A percentile compares a stretch with the other conserved stretches of the same genome.
Conservation (phyloP, 2,329 filamentous ascomycete genomes). For the Aspergillus sp. region DNA sequence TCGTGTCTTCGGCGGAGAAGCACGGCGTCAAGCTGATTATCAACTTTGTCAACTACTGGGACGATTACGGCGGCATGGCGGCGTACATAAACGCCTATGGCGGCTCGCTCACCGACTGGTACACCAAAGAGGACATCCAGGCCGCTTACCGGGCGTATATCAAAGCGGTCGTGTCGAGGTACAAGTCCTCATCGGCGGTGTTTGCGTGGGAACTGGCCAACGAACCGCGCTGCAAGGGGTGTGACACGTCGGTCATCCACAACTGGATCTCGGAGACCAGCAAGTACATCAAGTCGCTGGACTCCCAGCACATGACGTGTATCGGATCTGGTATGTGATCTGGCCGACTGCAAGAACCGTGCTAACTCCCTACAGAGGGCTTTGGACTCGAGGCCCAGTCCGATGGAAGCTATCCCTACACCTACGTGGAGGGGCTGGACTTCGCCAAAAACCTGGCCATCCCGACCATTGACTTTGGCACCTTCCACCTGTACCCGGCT, state of each 20-base stretch:
- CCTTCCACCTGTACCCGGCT: constrained; percentile 44
- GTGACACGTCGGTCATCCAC: constrained; percentile 47
- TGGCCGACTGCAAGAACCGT: neutral
- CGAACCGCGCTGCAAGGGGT: constrained; percentile 55
- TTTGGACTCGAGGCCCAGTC: constrained; percentile 40
- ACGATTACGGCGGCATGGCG: constrained; percentile 56
- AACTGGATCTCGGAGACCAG: constrained; percentile 52
- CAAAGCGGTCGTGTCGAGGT: constrained; percentile 49
- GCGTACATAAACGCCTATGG: constrained; percentile 50
- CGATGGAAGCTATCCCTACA: constrained; percentile 46
- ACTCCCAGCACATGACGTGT: constrained; percentile 52
- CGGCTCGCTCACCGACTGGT: constrained; percentile 46
- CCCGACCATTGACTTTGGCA: constrained; percentile 47
- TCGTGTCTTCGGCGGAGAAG: constrained; percentile 51
- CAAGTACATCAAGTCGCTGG: constrained; percentile 55
- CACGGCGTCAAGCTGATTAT: constrained; percentile 54
- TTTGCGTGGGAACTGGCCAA: constrained; percentile 62
- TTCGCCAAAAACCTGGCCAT: constrained; percentile 46
- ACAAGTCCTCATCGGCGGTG: constrained; percentile 49
- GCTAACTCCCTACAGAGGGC: constrained; percentile 38
- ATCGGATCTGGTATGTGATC: constrained; percentile 45
- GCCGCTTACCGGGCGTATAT: constrained; percentile 55
- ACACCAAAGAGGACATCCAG: constrained; percentile 45
- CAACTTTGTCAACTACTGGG: constrained; percentile 56
- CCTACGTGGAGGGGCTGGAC: constrained; percentile 42